Conservation (phyloP, 176 grass and related monocot species). For the Zizania latifolia region DNA sequence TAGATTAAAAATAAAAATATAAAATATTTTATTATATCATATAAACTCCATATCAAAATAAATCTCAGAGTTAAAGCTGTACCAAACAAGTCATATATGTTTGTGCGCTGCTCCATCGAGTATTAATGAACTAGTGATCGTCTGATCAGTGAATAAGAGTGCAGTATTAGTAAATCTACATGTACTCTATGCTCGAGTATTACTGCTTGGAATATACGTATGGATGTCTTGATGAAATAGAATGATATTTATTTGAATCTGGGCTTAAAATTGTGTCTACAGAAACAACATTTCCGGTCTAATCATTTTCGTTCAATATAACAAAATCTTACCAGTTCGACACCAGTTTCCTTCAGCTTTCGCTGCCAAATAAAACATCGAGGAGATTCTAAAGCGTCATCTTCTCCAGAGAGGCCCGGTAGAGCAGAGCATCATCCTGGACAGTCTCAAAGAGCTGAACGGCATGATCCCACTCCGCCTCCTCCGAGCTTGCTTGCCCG, state of each 20-base stretch:
- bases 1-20: too few species aligned
- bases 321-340: not conserved
- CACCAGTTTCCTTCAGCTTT: not conserved
- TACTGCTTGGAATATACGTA: not conserved
- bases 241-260: not conserved
- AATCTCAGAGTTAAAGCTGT: too few species aligned
- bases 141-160: not conserved
- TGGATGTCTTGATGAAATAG: not conserved
- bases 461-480: constrained; percentile 12
- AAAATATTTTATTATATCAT: too few species aligned
- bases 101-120: not conserved
- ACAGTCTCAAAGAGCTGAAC: constrained; percentile 44
- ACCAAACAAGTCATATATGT: too few species aligned
- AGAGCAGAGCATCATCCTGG: constrained; percentile 42
- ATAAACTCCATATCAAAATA: too few species aligned
- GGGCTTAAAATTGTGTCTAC: not conserved
- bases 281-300: not conserved
- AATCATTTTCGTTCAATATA: not conserved
- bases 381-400: not conserved
- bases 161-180: not conserved
- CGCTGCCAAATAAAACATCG: not conserved
- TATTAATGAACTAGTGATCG: not conserved
- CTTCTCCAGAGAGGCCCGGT: not conserved
- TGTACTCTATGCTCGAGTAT: not conserved
- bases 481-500: not conserved